These are phyloP conservation scores for Populus alba DNA, from an alignment of 345 rosid species.

Conservation along the genomic window DNA sequence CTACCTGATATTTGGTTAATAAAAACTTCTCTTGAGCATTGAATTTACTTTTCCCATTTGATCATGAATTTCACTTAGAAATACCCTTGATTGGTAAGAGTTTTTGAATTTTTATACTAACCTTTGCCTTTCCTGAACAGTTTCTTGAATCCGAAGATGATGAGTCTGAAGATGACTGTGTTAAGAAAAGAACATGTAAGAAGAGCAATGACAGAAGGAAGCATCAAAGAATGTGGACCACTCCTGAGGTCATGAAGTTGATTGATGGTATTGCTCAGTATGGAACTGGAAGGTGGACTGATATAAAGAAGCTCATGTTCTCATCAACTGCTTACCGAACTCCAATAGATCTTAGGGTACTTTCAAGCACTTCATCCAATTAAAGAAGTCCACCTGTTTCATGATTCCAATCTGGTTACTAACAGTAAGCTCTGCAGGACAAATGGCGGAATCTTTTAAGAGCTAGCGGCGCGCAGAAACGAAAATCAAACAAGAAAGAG, in stretches of 20 bases:
- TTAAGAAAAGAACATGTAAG: slow-evolving; percentile 39
- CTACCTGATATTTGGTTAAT: not conserved
- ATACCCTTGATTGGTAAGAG: not conserved
- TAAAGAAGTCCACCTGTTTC: slow-evolving; percentile 6
- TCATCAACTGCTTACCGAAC: slow-evolving; percentile 67
- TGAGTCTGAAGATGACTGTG: slow-evolving; percentile 55
- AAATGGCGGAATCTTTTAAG: slow-evolving; percentile 93
- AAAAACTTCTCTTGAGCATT: no score
- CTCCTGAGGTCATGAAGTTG: slow-evolving; percentile 68
- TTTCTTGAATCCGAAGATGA: slow-evolving; percentile 44
- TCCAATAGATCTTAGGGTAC: slow-evolving; percentile 89
- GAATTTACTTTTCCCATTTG: not conserved
- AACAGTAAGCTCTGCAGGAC: slow-evolving; percentile 47
- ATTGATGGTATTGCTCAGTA: slow-evolving; percentile 78
- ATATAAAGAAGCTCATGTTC: slow-evolving; percentile 69
- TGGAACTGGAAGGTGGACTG: slow-evolving; percentile 95
- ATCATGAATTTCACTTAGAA: not conserved
- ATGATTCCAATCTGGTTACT: slow-evolving; percentile 15
- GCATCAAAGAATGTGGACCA: slow-evolving; percentile 87
- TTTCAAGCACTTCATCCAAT: slow-evolving; percentile 5
- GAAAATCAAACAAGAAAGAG: slow-evolving; percentile 38
- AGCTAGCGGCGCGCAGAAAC: slow-evolving; percentile 43
- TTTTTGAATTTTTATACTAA: not conserved
- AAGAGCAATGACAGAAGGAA: slow-evolving; percentile 64
- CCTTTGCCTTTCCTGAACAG: slow-evolving; percentile 19